Conservation (phyloP, 2,329 filamentous ascomycete species). For the Exserohilum rostratum region DNA sequence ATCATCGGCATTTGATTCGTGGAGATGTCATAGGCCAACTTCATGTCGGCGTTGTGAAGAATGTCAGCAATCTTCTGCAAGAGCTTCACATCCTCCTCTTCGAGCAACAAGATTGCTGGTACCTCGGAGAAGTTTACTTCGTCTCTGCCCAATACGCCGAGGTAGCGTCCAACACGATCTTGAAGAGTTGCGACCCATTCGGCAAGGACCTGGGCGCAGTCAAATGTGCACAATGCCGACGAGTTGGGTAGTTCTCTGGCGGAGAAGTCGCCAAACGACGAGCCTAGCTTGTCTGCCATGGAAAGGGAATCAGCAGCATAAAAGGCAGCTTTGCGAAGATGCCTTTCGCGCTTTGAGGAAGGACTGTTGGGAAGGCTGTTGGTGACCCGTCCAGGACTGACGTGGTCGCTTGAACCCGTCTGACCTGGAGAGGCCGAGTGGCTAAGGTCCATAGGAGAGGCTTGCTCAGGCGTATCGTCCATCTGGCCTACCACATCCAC, state of each 20-base stretch:
- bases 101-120: slow-evolving; percentile 85
- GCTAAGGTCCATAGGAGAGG: slow-evolving; percentile 41
- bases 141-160: slow-evolving; percentile 85
- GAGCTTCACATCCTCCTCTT: slow-evolving; percentile 88
- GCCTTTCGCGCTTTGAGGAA: slow-evolving; percentile 78
- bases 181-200: slow-evolving; percentile 95
- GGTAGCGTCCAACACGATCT: slow-evolving; percentile 86
- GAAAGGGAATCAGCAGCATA: slow-evolving; percentile 91
- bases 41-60: slow-evolving; percentile 75
- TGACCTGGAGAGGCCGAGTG: slow-evolving; percentile 33
- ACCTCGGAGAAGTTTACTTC: slow-evolving; percentile 79
- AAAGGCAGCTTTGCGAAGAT: slow-evolving; percentile 91
- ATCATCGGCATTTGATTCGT: slow-evolving; percentile 57
- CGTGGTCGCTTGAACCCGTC: slow-evolving; percentile 32
- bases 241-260: slow-evolving; percentile 87
- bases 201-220: slow-evolving; percentile 90
- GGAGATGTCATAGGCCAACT: slow-evolving; percentile 67
- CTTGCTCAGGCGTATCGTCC: slow-evolving; percentile 63
- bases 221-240: slow-evolving; percentile 88
- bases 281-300: slow-evolving; percentile 84
- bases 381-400: slow-evolving; percentile 43
- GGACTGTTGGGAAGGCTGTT: slow-evolving; percentile 47
- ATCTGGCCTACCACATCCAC: slow-evolving; percentile 76
- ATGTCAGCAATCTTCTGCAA: slow-evolving; percentile 83
- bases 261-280: slow-evolving; percentile 82